Conservation (phyloP, 1,139 yeast genomes). For the Geotrichum siamense region DNA sequence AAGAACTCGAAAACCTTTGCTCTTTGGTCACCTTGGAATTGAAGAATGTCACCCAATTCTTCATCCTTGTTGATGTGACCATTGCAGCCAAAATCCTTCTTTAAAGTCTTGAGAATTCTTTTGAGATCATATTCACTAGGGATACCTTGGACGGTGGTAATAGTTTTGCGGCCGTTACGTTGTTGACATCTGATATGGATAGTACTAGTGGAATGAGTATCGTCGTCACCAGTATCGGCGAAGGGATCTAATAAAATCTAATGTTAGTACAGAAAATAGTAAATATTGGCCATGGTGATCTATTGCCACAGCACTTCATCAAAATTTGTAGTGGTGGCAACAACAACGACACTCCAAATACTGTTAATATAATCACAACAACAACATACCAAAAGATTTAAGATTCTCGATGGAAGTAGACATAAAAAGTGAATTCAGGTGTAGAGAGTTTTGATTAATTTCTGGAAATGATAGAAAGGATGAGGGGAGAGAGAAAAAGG, state of each 20-base stretch:
- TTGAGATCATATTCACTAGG: conserved; percentile 93
- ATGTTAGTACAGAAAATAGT: too few relatives aligned
- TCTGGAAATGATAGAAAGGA: neutral
- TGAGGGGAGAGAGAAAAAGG: conserved; percentile 2
- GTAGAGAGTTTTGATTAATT: neutral
- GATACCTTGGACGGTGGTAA: conserved; percentile 96
- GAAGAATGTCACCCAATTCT: conserved; percentile 94
- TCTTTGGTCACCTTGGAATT: conserved; percentile 98
- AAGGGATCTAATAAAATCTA: conserved; percentile 67
- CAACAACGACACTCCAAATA: neutral
- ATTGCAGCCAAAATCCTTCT: conserved; percentile 98
- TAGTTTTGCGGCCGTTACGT: conserved; percentile 98
- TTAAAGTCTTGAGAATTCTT: conserved; percentile 85
- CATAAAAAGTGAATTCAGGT: conserved; percentile 28
- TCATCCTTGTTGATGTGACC: conserved; percentile 97
- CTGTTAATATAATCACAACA: neutral
- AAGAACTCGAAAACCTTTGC: conserved; percentile 91
- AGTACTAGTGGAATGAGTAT: conserved; percentile 90
- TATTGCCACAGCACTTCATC: too few relatives aligned
- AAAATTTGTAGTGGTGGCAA: too few relatives aligned
- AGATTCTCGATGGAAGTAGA: conserved; percentile 84
- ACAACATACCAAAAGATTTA: conserved; percentile 74
- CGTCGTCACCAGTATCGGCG: conserved; percentile 99
- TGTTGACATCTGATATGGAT: conserved; percentile 99
- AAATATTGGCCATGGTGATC: too few relatives aligned